phyloP scores from a whole-genome alignment of 192 early-diverging fungal genomes.

The Phlyctochytrium arcticum region DNA sequence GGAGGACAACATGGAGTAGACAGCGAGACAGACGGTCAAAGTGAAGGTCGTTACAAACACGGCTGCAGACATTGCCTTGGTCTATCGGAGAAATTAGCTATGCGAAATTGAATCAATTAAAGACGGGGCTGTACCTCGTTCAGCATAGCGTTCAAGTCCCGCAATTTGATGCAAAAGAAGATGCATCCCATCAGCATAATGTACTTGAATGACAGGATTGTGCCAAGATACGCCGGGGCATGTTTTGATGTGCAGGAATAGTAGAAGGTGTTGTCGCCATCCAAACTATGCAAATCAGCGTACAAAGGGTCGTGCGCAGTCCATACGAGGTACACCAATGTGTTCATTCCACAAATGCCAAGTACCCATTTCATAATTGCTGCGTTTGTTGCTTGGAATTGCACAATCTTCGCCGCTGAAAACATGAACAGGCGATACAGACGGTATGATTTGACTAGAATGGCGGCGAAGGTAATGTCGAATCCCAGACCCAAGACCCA shows the following conservation, averaged over 20 bases:
- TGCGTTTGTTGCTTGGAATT: conserved; percentile 15
- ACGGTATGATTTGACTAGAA: conserved; percentile 25
- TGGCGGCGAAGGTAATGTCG: conserved; percentile 24
- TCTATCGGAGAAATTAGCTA: neutral
- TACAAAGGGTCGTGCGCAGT: conserved; percentile 12
- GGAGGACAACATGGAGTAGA: conserved; percentile 6
- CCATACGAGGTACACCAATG: conserved; percentile 13
- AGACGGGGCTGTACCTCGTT: conserved; percentile 2
- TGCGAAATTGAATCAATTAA: neutral
- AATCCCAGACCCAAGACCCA: conserved; percentile 24
- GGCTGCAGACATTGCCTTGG: conserved; percentile 19
- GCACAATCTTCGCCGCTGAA: conserved; percentile 1
- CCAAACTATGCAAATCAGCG: conserved; percentile 10
- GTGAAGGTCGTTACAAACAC: conserved; percentile 19
- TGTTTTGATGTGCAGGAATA: conserved; percentile 10
- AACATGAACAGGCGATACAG: conserved; percentile 24
- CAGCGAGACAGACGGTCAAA: conserved; percentile 17
- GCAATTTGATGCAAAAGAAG: conserved; percentile 17
- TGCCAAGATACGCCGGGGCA: conserved; percentile 1
- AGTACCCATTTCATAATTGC: conserved; percentile 23
- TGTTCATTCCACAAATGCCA: conserved; percentile 14
- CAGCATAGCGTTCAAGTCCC: conserved; percentile 10
- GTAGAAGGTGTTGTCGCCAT: conserved; percentile 18
- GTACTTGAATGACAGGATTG: conserved; percentile 11
- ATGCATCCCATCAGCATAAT: conserved; percentile 13